Evolutionary conservation across 148 eudicot species (phyloP).

Genomic region (Fallopia convolvulus): DNA sequence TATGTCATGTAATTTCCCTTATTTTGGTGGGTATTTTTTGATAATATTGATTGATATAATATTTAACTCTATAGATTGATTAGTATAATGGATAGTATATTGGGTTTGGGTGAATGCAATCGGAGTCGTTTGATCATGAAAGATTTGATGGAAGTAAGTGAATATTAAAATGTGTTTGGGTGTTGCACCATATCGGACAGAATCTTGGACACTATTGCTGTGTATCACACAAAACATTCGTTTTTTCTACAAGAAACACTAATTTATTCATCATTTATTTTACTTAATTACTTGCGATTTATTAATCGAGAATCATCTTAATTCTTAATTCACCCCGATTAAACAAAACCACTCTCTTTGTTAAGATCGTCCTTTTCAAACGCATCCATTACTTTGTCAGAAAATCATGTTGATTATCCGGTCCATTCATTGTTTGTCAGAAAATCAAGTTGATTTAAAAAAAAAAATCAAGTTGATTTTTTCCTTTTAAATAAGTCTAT

Average conservation of each 20-base stretch:
- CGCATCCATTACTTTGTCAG: no score
- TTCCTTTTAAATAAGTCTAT: no score
- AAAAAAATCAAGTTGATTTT: no score
- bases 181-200: conserved; percentile 5
- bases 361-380: no score
- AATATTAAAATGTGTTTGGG: neutral
- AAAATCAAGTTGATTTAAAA: no score
- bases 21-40: neutral
- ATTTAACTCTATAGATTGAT: neutral
- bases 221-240: conserved; percentile 1
- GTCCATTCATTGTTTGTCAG: no score
- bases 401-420: no score
- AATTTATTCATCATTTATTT: neutral
- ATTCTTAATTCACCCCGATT: no score
- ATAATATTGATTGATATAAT: neutral
- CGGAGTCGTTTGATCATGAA: neutral
- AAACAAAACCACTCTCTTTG: no score
- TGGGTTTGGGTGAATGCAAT: conserved; percentile 8
- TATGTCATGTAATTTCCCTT: neutral
- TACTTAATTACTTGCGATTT: neutral
- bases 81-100: neutral
- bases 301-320: neutral
- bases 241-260: neutral
- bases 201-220: neutral
- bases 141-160: neutral